Conservation (phyloP, 352 stramenopile genomes). For the Phytophthora fragariaefolia region DNA sequence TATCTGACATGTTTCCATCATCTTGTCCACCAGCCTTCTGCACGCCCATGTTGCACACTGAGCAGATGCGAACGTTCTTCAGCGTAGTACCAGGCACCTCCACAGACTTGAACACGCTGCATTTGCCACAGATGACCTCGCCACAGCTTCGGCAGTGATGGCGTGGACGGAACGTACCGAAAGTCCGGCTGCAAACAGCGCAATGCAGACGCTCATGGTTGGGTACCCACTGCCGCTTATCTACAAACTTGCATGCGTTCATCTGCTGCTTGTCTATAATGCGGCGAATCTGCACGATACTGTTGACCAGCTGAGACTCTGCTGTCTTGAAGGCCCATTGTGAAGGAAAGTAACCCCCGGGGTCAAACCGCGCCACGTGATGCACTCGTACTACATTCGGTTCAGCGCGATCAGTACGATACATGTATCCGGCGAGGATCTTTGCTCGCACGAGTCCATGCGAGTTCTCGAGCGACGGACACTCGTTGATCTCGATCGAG, state of each 20-base stretch:
- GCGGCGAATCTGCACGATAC: constrained; percentile 79
- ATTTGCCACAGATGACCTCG: constrained; percentile 91
- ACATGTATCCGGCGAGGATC: constrained; percentile 81
- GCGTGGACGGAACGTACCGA: constrained; percentile 80
- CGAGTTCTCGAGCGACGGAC: constrained; percentile 84
- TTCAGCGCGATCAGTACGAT: constrained; percentile 75
- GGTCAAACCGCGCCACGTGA: constrained; percentile 81
- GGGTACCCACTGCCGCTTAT: constrained; percentile 83
- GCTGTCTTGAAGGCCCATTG: constrained; percentile 87
- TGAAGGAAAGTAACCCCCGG: constrained; percentile 77
- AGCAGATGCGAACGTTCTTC: constrained; percentile 87
- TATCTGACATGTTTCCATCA: constrained; percentile 71
- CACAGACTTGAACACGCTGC: constrained; percentile 81
- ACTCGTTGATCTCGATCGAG: constrained; percentile 85
- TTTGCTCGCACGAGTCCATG: constrained; percentile 87
- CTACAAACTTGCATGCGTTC: constrained; percentile 85
- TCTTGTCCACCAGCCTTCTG: constrained; percentile 51
- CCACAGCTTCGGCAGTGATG: constrained; percentile 89
- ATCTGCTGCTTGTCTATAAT: constrained; percentile 90
- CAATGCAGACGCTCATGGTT: constrained; percentile 78
- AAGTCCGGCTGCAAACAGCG: constrained; percentile 73
- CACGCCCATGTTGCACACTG: constrained; percentile 87
- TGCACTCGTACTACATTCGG: constrained; percentile 74
- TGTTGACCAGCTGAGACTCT: constrained; percentile 80
- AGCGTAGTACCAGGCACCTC: constrained; percentile 83